Base-by-base conservation (phyloP, 148 eudicot genomes). In the Chenopodium quinoa region DNA sequence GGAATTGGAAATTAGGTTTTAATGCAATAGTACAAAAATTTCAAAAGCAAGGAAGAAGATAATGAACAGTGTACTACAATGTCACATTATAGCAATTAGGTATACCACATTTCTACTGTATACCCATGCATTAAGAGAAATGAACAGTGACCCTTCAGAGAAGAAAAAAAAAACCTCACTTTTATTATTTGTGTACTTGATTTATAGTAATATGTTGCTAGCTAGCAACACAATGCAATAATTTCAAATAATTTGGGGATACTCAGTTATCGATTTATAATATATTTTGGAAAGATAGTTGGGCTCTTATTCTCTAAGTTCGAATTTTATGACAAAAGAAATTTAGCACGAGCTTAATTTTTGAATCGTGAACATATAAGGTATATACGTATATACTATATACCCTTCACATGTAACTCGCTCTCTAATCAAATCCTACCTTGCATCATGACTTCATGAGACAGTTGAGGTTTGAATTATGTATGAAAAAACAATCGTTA, bases 81-180 rank as follows among this genome's bases (percentile, higher is more conserved):
- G 9, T 68, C 72, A 68, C 32, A 32, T 29, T 64, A 5, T n/a
- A 64, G 68, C 2, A 64, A 64, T 64, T 48, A 68, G 44, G 68
- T 17, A 7, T 68, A 8, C 29, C 12, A 1, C 3, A 64, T n/a
- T 64, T 64, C 27, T 64, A 25, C 11, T n/a, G 68, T 64, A 40
- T 40, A 6, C 44, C 44, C 68, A 64, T 64, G 68, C 68, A 68
- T 68, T 67, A 67, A 68, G 19, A 68, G 27, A 1, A 32, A 68
- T 68, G 72, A 68, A 68, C 72, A 68, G 72, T 68, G 72, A 68
- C 72, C 37, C 16, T 29, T 68, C 72, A 68, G 72, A 32, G 40
- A 32, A 32, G 68, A n/a, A 23, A 34, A 64, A 68, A 68, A 11
- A 17, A 27, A 12, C 32, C 44, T 4, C 20, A 32, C 72, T 68